Percentiles rank a stretch among this genome's conserved stretches.
These are phyloP conservation scores for Casaregolazyma lundiana DNA, from an alignment of 1,139 yeast genomes.

Conservation along the genomic window DNA sequence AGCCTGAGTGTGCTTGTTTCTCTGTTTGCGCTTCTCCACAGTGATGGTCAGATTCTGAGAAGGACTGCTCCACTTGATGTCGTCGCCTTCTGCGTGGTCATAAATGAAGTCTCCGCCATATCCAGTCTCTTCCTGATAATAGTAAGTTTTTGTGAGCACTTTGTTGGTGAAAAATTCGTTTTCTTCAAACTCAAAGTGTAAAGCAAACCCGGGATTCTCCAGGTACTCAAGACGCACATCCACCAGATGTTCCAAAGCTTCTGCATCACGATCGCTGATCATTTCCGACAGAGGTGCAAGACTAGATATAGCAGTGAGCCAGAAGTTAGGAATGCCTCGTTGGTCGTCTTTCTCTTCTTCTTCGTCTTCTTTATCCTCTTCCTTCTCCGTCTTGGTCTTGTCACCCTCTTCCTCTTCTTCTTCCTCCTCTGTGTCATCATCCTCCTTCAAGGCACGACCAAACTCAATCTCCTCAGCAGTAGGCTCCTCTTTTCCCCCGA, in stretches of 20 bases:
- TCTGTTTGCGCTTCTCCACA: slow-evolving; percentile 93
- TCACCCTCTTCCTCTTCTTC: slow-evolving; percentile 41
- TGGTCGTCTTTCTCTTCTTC: slow-evolving; percentile 41
- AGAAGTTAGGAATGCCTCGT: slow-evolving; percentile 87
- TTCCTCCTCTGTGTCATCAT: slow-evolving; percentile 44
- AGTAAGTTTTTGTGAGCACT: slow-evolving; percentile 76
- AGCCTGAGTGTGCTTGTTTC: slow-evolving; percentile 95
- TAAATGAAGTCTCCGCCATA: slow-evolving; percentile 94
- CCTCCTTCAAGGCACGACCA: slow-evolving; percentile 61
- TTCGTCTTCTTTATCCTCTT: slow-evolving; percentile 43
- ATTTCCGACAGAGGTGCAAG: slow-evolving; percentile 76
- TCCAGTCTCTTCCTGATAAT: slow-evolving; percentile 90
- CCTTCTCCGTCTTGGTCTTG: slow-evolving; percentile 35
- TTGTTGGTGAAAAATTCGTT: slow-evolving; percentile 77
- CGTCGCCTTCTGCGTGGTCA: slow-evolving; percentile 92
- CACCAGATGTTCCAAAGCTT: slow-evolving; percentile 61
- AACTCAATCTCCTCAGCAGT: slow-evolving; percentile 68
- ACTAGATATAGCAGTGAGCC: slow-evolving; percentile 94
- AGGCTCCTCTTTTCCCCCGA: slow-evolving; percentile 74
- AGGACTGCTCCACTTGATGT: slow-evolving; percentile 77
- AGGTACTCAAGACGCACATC: slow-evolving; percentile 81
- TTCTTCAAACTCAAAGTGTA: slow-evolving; percentile 71
- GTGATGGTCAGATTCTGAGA: slow-evolving; percentile 79
- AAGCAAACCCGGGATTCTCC: slow-evolving; percentile 81
- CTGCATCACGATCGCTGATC: slow-evolving; percentile 86